Base-by-base conservation (phyloP, 1,284 basidiomycete genomes). In the Chiua sp. region DNA sequence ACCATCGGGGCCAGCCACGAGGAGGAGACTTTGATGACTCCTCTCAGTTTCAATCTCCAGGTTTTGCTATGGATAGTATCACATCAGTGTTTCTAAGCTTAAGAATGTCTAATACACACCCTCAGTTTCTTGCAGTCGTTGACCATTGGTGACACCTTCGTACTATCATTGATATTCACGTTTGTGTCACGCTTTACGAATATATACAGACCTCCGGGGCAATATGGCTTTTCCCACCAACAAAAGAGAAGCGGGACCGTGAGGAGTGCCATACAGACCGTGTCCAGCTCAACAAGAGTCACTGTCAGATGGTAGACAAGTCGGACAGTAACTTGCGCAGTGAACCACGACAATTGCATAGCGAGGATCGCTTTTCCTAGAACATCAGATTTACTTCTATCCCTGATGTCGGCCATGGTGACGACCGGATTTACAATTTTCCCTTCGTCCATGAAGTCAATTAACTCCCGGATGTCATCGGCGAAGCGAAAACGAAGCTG, bases 141-240 rank as follows among this genome's bases (percentile, higher is more conserved):
- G 16, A 15, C 35, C 16, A 15, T 37, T 37, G 13, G 4, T 37
- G 35, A 37, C 35, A 15, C 16, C 33, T 35, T 35, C 33, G 33
- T 15, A 15, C 11, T 10, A 13, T 16, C 35, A 15, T 35, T 35
- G 12, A 16, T 13, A 15, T 12, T 37, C 26, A 26, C 26, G 26
- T 37, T 13, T 37, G 35, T 15, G 16, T 37, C 12, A 13, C 35
- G 35, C 35, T 15, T 12, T 15, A 15, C 13, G 37, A 39, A 39
- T 20, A 39, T 39, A 18, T 39, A 39, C 6, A 18, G 37, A 8
- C 53, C 42, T 22, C 20, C 22, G 12, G 35, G 23, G n/a, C 68
- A 66, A 16, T 66, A 62, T 3, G 77, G 77, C 56, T 78, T 78
- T 20, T 72, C 10, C 75, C 74, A 77, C 77, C 77, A 78, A n/a